Percentiles rank a stretch among this genome's conserved stretches.
phyloP scores from a whole-genome alignment of 2,329 filamentous ascomycete genomes.

The Metarhizium robertsii region DNA sequence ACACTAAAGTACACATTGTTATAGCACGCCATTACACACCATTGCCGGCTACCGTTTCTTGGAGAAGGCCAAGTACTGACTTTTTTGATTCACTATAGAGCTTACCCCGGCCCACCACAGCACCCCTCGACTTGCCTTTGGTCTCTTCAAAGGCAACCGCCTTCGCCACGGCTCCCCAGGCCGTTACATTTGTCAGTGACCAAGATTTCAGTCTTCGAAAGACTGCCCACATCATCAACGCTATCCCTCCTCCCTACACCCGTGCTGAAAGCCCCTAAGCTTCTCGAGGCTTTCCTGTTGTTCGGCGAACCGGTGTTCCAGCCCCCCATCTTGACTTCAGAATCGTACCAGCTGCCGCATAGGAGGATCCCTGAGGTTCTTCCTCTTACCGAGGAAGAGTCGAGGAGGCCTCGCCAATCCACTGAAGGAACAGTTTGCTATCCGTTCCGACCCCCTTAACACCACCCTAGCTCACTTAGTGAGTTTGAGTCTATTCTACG shows the following conservation, averaged over 20 bases:
- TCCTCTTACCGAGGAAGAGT: constrained; percentile 99
- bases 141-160: constrained; percentile 54
- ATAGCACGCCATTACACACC: background rate
- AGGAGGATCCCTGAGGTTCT: constrained; percentile 96
- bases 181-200: constrained; percentile 54
- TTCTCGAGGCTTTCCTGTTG: constrained; percentile 40
- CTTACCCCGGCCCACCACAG: background rate
- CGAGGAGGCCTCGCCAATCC: constrained; percentile 94
- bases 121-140: constrained; percentile 44
- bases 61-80: background rate
- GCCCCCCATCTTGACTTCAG: constrained; percentile 44
- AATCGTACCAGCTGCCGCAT: constrained; percentile 95
- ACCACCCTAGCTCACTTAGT: constrained; percentile 27
- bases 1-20: background rate
- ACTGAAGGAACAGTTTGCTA: constrained; percentile 85
- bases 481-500: constrained; percentile 2
- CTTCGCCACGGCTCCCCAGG: constrained; percentile 52
- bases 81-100: background rate
- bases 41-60: background rate
- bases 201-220: constrained; percentile 61
- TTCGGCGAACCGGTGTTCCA: constrained; percentile 39
- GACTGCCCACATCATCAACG: constrained; percentile 59
- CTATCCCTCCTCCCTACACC: constrained; percentile 47
- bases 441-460: constrained; percentile 94
- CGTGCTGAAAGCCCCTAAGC: constrained; percentile 37